Evolutionary conservation across 2,329 filamentous ascomycete species (phyloP).

Genomic region (Graphilbum sp.): DNA sequence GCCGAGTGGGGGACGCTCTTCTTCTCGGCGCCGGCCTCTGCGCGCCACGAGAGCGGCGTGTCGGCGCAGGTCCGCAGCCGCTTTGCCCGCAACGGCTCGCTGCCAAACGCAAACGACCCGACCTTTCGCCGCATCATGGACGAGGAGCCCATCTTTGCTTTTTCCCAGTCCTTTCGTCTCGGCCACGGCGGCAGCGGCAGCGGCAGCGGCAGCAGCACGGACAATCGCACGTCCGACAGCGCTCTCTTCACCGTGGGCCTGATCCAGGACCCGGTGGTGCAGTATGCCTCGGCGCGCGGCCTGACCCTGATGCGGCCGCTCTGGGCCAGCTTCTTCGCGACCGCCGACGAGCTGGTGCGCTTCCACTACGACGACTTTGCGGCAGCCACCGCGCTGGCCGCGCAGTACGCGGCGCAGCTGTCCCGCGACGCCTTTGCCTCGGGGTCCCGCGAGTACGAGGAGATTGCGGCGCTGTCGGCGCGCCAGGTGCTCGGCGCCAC

Average conservation of each 20-base stretch:
- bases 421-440: constrained; percentile 55
- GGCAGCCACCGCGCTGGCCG: constrained; percentile 43
- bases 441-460: constrained; percentile 57
- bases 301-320: constrained; percentile 62
- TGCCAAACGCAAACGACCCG: constrained; percentile 37
- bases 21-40: constrained; percentile 55
- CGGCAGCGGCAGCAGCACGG: background rate
- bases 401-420: constrained; percentile 55
- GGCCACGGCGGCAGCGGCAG: background rate
- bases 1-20: constrained; percentile 73
- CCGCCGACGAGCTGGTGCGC: constrained; percentile 41
- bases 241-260: constrained; percentile 61
- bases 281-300: constrained; percentile 61
- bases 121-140: constrained; percentile 55
- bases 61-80: constrained; percentile 47
- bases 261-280: constrained; percentile 61
- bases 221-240: constrained; percentile 25
- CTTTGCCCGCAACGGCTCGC: constrained; percentile 50
- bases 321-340: constrained; percentile 59
- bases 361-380: constrained; percentile 63
- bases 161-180: constrained; percentile 46
- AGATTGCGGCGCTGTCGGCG: constrained; percentile 63
- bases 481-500: constrained; percentile 66
- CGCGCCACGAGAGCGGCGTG: constrained; percentile 53
- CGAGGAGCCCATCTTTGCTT: constrained; percentile 67